Percentiles rank a stretch among this genome's conserved stretches.
phyloP scores from a whole-genome alignment of 192 early-diverging fungal species.

The Phycomyces nitens region DNA sequence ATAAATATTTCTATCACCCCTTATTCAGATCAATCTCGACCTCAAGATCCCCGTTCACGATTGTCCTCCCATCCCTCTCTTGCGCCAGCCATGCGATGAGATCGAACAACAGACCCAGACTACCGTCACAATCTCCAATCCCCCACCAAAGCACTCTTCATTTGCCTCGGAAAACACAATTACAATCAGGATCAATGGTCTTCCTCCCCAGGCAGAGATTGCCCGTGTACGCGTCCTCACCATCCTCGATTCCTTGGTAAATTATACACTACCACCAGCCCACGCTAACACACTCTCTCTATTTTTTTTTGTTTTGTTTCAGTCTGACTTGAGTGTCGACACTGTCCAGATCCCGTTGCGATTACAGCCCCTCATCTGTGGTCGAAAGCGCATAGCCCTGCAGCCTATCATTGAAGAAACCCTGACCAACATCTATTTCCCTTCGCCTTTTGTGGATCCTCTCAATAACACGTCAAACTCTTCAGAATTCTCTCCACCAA shows the following conservation, averaged over 20 bases:
- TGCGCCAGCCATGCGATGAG: slow-evolving; percentile 13
- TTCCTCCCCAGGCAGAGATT: slow-evolving; percentile 23
- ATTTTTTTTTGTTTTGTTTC: slow-evolving; percentile 11
- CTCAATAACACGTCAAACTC: slow-evolving; percentile 22
- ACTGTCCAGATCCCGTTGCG: slow-evolving; percentile 41
- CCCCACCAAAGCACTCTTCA: slow-evolving; percentile 5
- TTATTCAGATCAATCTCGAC: slow-evolving; percentile 2
- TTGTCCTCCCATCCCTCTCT: neutral
- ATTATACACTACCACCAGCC: slow-evolving; percentile 31
- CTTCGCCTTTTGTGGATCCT: slow-evolving; percentile 53
- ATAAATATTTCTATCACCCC: neutral
- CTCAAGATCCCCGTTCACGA: slow-evolving; percentile 7
- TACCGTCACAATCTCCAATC: slow-evolving; percentile 1
- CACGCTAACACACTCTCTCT: neutral
- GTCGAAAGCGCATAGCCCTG: slow-evolving; percentile 56
- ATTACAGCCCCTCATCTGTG: slow-evolving; percentile 69
- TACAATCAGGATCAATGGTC: slow-evolving; percentile 25
- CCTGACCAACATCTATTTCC: slow-evolving; percentile 69
- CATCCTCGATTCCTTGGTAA: slow-evolving; percentile 50
- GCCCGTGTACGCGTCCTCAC: slow-evolving; percentile 29
- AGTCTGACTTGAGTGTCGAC: slow-evolving; percentile 30
- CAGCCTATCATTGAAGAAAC: slow-evolving; percentile 68
- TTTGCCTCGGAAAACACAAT: slow-evolving; percentile 29
- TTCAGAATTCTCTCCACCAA: slow-evolving; percentile 34
- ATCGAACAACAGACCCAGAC: slow-evolving; percentile 20